phyloP scores from a whole-genome alignment of 768 basidiomycete species.

The Tephrocybe sp. region DNA sequence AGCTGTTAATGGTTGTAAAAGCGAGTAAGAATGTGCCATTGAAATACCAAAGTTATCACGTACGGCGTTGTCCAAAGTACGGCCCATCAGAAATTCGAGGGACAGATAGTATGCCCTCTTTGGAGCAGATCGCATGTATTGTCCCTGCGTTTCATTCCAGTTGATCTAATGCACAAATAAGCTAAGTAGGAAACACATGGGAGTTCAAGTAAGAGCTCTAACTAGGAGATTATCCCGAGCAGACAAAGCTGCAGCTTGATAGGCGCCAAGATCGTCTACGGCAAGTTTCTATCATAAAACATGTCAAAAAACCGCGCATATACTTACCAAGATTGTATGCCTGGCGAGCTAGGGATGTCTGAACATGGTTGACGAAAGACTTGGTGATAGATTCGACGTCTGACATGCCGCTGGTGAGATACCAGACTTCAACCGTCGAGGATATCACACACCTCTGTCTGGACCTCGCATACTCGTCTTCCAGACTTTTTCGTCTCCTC shows the following conservation, averaged over 20 bases:
- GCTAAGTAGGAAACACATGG: background rate
- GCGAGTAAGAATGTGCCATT: slow-evolving; percentile 32
- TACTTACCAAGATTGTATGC: slow-evolving; percentile 76
- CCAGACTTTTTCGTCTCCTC: slow-evolving; percentile 76
- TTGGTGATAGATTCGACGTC: slow-evolving; percentile 63
- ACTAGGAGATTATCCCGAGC: slow-evolving; percentile 88
- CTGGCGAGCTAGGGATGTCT: slow-evolving; percentile 88
- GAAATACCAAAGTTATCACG: slow-evolving; percentile 45
- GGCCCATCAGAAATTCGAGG: slow-evolving; percentile 88
- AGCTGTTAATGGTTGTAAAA: slow-evolving; percentile 40
- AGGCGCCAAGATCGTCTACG: slow-evolving; percentile 76
- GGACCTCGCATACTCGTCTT: slow-evolving; percentile 56
- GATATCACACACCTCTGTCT: slow-evolving; percentile 45
- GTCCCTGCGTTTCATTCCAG: slow-evolving; percentile 81
- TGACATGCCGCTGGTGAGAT: slow-evolving; percentile 21
- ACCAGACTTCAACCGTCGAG: background rate
- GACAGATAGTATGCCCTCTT: slow-evolving; percentile 96
- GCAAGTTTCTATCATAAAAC: background rate
- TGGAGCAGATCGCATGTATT: slow-evolving; percentile 77
- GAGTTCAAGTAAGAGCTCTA: slow-evolving; percentile 16
- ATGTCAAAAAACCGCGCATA: background rate
- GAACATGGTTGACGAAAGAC: slow-evolving; percentile 79
- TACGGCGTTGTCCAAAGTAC: slow-evolving; percentile 68
- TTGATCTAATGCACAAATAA: slow-evolving; percentile 47
- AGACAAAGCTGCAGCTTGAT: slow-evolving; percentile 88